Conservation (phyloP, 495 filamentous ascomycete genomes). For the Pseudevernia furfuracea region DNA sequence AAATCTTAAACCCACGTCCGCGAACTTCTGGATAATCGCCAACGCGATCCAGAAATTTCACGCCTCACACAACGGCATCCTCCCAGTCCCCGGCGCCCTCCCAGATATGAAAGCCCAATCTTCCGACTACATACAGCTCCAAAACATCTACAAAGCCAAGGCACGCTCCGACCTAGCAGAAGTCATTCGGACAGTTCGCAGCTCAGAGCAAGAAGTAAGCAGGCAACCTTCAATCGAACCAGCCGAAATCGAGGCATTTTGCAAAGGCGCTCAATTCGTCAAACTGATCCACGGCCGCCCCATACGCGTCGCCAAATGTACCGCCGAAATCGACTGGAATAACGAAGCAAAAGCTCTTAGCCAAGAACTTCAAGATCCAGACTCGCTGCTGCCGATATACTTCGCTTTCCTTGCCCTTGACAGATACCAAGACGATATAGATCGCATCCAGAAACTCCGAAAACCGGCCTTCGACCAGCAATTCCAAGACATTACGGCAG, state of each 20-base stretch:
- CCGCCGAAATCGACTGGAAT: slow-evolving; percentile 26
- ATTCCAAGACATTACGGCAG: background rate
- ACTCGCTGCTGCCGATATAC: slow-evolving; percentile 69
- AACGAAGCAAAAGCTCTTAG: slow-evolving; percentile 27
- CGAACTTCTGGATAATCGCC: slow-evolving; percentile 84
- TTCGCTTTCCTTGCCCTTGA: slow-evolving; percentile 65
- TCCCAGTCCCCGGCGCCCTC: slow-evolving; percentile 79
- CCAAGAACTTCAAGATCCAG: slow-evolving; percentile 26
- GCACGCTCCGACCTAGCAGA: slow-evolving; percentile 72
- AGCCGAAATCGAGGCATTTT: slow-evolving; percentile 84
- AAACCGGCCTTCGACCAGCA: background rate
- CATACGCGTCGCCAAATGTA: slow-evolving; percentile 41
- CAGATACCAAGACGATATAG: slow-evolving; percentile 17
- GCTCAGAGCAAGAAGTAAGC: slow-evolving; percentile 48
- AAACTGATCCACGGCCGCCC: slow-evolving; percentile 67
- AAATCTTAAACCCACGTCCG: slow-evolving; percentile 35
- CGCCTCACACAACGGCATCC: slow-evolving; percentile 48
- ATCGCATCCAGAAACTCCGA: slow-evolving; percentile 8
- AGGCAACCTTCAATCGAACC: slow-evolving; percentile 48
- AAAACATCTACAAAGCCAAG: slow-evolving; percentile 90
- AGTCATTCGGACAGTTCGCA: slow-evolving; percentile 61
- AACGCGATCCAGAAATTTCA: slow-evolving; percentile 73
- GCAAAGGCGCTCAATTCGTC: slow-evolving; percentile 90
- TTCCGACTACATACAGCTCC: slow-evolving; percentile 80
- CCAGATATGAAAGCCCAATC: slow-evolving; percentile 99